These are phyloP conservation scores for Colletotrichum camelliae DNA, from an alignment of 2,329 filamentous ascomycete genomes.

Conservation along the genomic window DNA sequence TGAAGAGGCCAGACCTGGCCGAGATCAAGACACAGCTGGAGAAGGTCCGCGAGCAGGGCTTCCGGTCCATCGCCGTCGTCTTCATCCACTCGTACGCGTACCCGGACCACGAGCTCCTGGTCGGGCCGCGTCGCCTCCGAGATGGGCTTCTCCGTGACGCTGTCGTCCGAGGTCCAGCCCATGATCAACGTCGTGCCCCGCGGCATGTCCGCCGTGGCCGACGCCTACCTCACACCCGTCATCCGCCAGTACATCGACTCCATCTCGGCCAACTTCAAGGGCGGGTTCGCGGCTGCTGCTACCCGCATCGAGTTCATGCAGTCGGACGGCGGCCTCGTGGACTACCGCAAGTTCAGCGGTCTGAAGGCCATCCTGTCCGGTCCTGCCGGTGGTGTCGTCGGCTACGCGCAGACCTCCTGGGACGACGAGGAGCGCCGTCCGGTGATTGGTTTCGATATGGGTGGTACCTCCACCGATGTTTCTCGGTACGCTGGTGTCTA, in stretches of 20 bases:
- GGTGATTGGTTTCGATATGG: constrained; percentile 78
- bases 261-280: constrained; percentile 40
- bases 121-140: constrained; percentile 39
- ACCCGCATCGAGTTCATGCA: constrained; percentile 77
- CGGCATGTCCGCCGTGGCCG: constrained; percentile 47
- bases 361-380: constrained; percentile 74
- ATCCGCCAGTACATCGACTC: constrained; percentile 38
- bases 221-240: constrained; percentile 49
- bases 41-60: constrained; percentile 64
- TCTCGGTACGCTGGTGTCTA: constrained; percentile 64
- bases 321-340: constrained; percentile 56
- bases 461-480: constrained; percentile 77
- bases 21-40: constrained; percentile 63
- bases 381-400: constrained; percentile 79
- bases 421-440: constrained; percentile 70
- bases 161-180: constrained; percentile 41
- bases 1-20: constrained; percentile 62
- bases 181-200: constrained; percentile 51
- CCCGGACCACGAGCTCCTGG: constrained; percentile 58
- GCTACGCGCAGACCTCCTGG: constrained; percentile 76
- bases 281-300: constrained; percentile 33
- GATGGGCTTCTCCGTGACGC: constrained; percentile 46
- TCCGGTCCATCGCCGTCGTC: constrained; percentile 59
- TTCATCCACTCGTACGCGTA: constrained; percentile 74
- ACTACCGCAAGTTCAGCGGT: constrained; percentile 70